Evolutionary conservation across 768 basidiomycete species (phyloP), one percentile per base, ranked within the genome.

Genomic region (Trametes elegans): DNA sequence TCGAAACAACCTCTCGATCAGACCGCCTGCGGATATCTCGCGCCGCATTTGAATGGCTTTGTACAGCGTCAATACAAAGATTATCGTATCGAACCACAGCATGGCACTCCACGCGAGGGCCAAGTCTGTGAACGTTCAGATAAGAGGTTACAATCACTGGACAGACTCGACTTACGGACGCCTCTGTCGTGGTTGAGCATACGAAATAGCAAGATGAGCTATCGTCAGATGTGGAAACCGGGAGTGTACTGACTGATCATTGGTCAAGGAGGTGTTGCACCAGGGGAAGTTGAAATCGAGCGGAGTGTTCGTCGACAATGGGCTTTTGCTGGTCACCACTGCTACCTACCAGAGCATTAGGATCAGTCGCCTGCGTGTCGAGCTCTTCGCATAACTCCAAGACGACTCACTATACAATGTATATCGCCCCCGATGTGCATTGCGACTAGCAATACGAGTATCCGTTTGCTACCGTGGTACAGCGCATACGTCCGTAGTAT

Each of bases 401-500:
- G 7, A 19, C 13, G 16, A 35, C 46, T 39, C 23, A 48, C 49
- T 14, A 57, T 43, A 41, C 49, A 54, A 26, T 54, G 53, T 13
- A 54, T 43, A 3, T 31, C 34, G 14, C 55, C 55, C 9, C 47
- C 55, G 14, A 56, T 18, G n/a, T 56, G 42, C 48, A 49, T 56
- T 27, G 34, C 34, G 10, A 51, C 23, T 11, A 57, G 49, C 27
- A 51, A 7, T 2, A 26, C 29, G 11, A 66, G 49, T n/a, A 67
- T 46, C 19, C 45, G 49, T 9, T 46, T 56, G 19, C 53, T 64
- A 32, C 65, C 51, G 27, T 56, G 36, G 46, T 66, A 66, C 19
- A 67, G 43, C 3, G 65, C 65, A n/a, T 63, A 66, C 11, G 64
- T 62, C 14, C 66, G 62, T 39, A 64, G 55, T 8, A 57, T 23